Conservation (phyloP, 352 stramenopile genomes). For the Globisporangium paroecandrum region DNA sequence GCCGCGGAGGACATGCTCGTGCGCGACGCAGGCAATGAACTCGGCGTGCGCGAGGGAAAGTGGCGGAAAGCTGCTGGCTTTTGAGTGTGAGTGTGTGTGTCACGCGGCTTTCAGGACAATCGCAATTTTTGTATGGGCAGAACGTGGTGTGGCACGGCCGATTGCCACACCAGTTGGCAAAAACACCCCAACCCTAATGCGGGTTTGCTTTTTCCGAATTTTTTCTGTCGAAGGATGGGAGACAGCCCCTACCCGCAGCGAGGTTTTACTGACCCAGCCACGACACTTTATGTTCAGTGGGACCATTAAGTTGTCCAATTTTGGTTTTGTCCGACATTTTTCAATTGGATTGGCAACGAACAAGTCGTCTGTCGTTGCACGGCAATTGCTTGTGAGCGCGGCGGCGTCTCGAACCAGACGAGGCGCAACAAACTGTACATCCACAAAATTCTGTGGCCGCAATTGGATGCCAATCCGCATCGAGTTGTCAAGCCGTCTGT, state of each 20-base stretch:
- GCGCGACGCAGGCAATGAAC: conserved; percentile 11
- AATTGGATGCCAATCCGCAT: neutral
- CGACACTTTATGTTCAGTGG: neutral
- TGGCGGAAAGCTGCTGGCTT: neutral
- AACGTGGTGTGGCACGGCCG: neutral
- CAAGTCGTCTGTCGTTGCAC: no score
- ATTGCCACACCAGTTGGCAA: no score
- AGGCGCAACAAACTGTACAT: neutral
- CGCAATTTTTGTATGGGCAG: neutral
- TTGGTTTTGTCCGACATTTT: no score
- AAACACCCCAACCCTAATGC: neutral
- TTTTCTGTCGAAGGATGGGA: conserved; percentile 1
- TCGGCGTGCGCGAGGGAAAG: neutral
- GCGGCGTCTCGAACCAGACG: neutral
- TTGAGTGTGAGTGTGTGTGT: neutral
- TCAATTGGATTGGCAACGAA: no score
- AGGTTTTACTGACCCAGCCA: neutral
- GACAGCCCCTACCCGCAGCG: neutral
- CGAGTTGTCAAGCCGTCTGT: no score
- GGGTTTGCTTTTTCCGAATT: neutral
- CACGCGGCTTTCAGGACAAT: neutral
- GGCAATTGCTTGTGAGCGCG: no score
- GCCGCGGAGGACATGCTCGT: conserved; percentile 5
- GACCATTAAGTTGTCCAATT: no score
- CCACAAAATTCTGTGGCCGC: no score